Conservation (phyloP, 1,139 yeast genomes). For the Taphrina confusa region DNA sequence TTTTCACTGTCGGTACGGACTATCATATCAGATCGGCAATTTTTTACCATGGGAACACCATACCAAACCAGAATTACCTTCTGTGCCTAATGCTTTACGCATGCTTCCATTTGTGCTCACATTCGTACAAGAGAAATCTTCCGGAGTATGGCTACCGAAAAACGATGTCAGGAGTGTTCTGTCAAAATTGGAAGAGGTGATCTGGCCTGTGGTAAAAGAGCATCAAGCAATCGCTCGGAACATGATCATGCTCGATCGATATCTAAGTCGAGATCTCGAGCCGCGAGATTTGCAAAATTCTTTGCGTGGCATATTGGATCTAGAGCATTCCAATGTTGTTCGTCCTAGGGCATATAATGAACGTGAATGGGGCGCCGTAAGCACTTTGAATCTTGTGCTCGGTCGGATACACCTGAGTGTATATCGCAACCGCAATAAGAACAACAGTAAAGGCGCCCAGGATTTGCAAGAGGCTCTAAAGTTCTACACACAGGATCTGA, state of each 20-base stretch:
- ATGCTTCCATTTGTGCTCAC: slow-evolving; percentile 65
- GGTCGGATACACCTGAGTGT: slow-evolving; percentile 68
- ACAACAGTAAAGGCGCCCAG: slow-evolving; percentile 1
- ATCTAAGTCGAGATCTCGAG: slow-evolving; percentile 48
- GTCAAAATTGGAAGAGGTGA: slow-evolving; percentile 69
- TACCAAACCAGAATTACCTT: slow-evolving; percentile 53
- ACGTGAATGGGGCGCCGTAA: slow-evolving; percentile 46
- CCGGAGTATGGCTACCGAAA: slow-evolving; percentile 55
- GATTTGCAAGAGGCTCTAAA: slow-evolving; percentile 54
- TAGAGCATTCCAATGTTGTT: not conserved
- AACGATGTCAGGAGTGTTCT: slow-evolving; percentile 70
- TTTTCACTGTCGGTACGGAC: slow-evolving; percentile 74
- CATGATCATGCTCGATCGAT: slow-evolving; percentile 52
- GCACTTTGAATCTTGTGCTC: slow-evolving; percentile 72
- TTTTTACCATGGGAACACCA: slow-evolving; percentile 69
- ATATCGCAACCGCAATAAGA: slow-evolving; percentile 61
- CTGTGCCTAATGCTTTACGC: slow-evolving; percentile 56
- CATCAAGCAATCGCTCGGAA: slow-evolving; percentile 49
- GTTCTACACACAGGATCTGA: slow-evolving; percentile 65
- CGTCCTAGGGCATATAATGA: not conserved
- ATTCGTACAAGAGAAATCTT: slow-evolving; percentile 59
- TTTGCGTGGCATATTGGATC: slow-evolving; percentile 1
- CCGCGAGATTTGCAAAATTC: slow-evolving; percentile 6
- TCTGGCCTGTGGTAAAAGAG: slow-evolving; percentile 51
- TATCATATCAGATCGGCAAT: slow-evolving; percentile 60